A percentile compares a stretch with the other conserved stretches of the same genome.
Conservation (phyloP, 805 yeast species). For the Candida ponderosae region DNA sequence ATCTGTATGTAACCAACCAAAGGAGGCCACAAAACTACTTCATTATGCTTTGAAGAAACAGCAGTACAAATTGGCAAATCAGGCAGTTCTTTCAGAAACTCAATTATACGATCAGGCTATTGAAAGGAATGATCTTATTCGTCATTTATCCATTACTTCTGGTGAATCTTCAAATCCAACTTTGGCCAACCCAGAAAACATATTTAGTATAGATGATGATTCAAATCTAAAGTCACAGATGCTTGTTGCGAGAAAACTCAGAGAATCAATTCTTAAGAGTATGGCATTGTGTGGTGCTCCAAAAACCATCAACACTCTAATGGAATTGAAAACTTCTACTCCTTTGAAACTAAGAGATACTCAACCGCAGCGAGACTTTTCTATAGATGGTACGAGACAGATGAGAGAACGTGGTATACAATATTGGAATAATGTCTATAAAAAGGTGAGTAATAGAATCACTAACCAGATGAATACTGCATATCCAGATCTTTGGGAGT, state of each 20-base stretch:
- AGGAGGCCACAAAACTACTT: conserved; percentile 68
- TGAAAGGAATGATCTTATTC: conserved; percentile 13
- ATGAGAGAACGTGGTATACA: conserved; percentile 40
- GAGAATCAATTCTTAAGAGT: conserved; percentile 75
- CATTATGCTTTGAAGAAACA: conserved; percentile 49
- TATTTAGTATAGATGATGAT: neutral
- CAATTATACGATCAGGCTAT: conserved; percentile 13
- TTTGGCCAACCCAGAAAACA: conserved; percentile 14
- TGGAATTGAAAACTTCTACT: conserved; percentile 53
- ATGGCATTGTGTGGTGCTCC: conserved; percentile 82
- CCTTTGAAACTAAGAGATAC: conserved; percentile 41
- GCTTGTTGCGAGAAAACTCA: conserved; percentile 41
- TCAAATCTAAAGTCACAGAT: conserved; percentile 11
- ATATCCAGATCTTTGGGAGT: conserved; percentile 81
- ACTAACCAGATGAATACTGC: conserved; percentile 59
- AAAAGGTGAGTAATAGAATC: conserved; percentile 65
- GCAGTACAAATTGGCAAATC: conserved; percentile 13
- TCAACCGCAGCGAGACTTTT: conserved; percentile 20
- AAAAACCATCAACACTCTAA: conserved; percentile 72
- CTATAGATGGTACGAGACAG: conserved; percentile 22
- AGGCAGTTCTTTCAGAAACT: conserved; percentile 6
- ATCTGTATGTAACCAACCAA: conserved; percentile 75
- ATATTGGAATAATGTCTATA: conserved; percentile 71
- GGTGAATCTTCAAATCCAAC: conserved; percentile 6
- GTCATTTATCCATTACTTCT: conserved; percentile 3